Base-by-base conservation (phyloP, 352 stramenopile genomes). In the Pelagophyceae sp. region DNA sequence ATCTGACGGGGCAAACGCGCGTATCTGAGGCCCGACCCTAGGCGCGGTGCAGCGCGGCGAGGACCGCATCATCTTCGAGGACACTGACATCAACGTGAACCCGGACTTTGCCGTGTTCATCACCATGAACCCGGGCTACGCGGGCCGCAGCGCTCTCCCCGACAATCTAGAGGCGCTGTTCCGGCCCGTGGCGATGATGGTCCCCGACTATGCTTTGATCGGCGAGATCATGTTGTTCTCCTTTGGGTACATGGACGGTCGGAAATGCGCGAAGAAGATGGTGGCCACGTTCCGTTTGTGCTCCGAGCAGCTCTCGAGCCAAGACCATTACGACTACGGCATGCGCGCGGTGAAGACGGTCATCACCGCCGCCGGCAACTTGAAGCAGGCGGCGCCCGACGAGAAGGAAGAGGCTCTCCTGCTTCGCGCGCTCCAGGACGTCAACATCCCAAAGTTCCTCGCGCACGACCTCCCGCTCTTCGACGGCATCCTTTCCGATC, bases 301-400 rank as follows among this genome's bases (percentile, higher is more conserved):
- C 75, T 97, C 91, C 0, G 93, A 98, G 79, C 94, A 97, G 83
- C 78, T 97, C 15, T 96, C 90, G 5, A 93, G 90, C 11, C 92
- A 98, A 78, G 94, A 91, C 32, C 93, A 98, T 81, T 98, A 98
- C 78, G 93, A 98, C 84, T 98, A 98, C 82, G 93, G 93, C 33
- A 98, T 98, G 93, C 87, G 93, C 38, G 93, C 93, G 0, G 93
- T 98, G 20, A 98, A 97, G 83, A 97, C 93, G 0, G 90, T 96
- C 33, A 97, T 98, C 78, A 95, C 90, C 0, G 92, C 93, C 0
- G 92, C 93, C 27, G 93, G 93, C 27, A 98, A 97, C 80, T 90
- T 97, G 77, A 98, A 98, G 79, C 82, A 92, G 35, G 92, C 89
- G 23, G 92, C 95, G 63, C 93, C 93, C 0, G 90, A 97, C 71